Percentiles rank a stretch among this genome's conserved stretches.
These are phyloP conservation scores for Chenopodium suecicum DNA, from an alignment of 148 eudicot species.

Conservation along the genomic window DNA sequence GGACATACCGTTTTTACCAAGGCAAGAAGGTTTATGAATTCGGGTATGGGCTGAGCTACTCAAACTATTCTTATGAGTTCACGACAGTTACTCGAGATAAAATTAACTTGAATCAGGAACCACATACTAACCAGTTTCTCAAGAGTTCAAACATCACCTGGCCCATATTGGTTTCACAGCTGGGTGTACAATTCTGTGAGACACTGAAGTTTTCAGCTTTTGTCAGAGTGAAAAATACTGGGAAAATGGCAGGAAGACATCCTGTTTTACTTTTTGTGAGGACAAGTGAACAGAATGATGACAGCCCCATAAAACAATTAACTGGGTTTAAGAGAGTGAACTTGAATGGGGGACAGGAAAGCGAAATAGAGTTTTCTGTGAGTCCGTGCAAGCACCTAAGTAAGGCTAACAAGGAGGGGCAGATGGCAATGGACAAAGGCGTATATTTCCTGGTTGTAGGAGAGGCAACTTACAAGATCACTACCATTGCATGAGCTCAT, in stretches of 20 bases:
- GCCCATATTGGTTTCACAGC: slow-evolving; percentile 35
- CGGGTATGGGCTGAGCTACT: slow-evolving; percentile 77
- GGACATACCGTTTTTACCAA: slow-evolving; percentile 74
- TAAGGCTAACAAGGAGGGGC: slow-evolving; percentile 59
- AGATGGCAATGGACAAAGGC: slow-evolving; percentile 55
- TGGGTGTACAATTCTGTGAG: slow-evolving; percentile 41
- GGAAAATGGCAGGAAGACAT: slow-evolving; percentile 50
- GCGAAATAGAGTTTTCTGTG: slow-evolving; percentile 42
- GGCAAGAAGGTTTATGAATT: slow-evolving; percentile 71
- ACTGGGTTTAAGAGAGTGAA: slow-evolving; percentile 52
- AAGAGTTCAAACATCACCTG: slow-evolving; percentile 17
- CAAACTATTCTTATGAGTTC: slow-evolving; percentile 50
- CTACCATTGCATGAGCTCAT: slow-evolving; percentile 22
- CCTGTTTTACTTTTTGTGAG: slow-evolving; percentile 50
- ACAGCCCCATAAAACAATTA: slow-evolving; percentile 51
- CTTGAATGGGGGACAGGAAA: slow-evolving; percentile 43
- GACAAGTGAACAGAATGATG: slow-evolving; percentile 32
- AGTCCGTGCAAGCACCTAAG: slow-evolving; percentile 78
- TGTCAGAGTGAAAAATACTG: slow-evolving; percentile 50
- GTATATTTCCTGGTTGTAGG: slow-evolving; percentile 44
- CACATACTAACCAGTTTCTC: background rate
- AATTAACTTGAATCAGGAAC: slow-evolving; percentile 23
- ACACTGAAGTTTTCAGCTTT: slow-evolving; percentile 39
- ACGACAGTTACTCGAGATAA: slow-evolving; percentile 35
- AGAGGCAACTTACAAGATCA: slow-evolving; percentile 44